Conservation (phyloP, 306 rosid species). For the Casuarina cunninghamiana region DNA sequence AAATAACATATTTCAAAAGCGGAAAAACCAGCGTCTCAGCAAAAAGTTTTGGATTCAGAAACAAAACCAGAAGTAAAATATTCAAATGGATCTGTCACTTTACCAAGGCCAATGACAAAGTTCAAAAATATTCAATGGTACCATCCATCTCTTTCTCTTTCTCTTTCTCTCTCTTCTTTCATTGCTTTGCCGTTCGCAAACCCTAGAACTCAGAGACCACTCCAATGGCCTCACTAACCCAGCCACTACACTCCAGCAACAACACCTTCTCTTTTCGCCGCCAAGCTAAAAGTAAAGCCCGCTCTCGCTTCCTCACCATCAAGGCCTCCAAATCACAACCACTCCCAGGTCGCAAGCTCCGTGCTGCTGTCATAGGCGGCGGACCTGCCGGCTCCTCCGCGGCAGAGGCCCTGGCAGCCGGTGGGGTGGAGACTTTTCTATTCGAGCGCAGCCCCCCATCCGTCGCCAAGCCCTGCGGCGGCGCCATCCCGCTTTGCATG, state of each 20-base stretch:
- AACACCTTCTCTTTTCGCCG: slow-evolving; percentile 21
- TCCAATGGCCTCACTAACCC: slow-evolving; percentile 41
- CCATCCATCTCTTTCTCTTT: not conserved
- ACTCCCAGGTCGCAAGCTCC: slow-evolving; percentile 70
- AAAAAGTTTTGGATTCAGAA: too few relatives aligned
- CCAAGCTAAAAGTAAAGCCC: not conserved
- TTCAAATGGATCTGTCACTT: not conserved
- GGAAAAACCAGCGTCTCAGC: not conserved
- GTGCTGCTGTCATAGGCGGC: slow-evolving; percentile 84
- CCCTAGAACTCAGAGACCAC: slow-evolving; percentile 23
- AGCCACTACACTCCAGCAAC: slow-evolving; percentile 10
- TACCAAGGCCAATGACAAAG: not conserved
- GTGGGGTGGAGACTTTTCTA: slow-evolving; percentile 80
- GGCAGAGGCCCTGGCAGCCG: slow-evolving; percentile 75
- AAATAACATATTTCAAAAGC: not conserved
- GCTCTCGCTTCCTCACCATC: slow-evolving; percentile 16
- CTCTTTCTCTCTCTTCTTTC: not conserved
- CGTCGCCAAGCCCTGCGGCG: slow-evolving; percentile 88
- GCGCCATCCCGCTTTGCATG: slow-evolving; percentile 96
- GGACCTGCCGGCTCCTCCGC: slow-evolving; percentile 95
- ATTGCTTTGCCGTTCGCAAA: not conserved
- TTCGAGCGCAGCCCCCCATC: slow-evolving; percentile 73
- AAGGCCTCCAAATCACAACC: slow-evolving; percentile 47
- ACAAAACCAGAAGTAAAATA: not conserved
- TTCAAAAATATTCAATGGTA: not conserved